Base-by-base conservation (phyloP, 192 early-diverging fungal species). In the Lobosporangium transversale region DNA sequence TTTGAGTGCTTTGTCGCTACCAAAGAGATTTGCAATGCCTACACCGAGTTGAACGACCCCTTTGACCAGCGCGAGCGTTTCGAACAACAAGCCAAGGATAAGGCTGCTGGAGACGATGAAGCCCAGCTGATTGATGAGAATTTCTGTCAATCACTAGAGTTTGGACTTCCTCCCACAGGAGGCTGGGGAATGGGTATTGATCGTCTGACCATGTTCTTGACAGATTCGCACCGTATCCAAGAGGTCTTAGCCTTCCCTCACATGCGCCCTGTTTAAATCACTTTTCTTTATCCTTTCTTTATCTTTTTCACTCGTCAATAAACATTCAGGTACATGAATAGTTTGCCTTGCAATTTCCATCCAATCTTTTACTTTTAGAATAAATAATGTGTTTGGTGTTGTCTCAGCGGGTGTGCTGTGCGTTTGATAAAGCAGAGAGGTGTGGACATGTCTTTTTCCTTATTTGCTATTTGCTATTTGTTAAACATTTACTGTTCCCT, bases 1-100 rank as follows among this genome's bases (percentile, higher is more conserved):
- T 99, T 99, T 71, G 97, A 99, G 86, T 90, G 94, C 71, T 99
- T 99, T 79, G 96, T 99, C 6, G 96, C 95, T 58, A 75, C 70
- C 63, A 99, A 98, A 91, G 97, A 99, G 79, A 88, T 99, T 53
- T 95, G 94, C 87, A 99, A 99, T 68, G 94, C 96, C 24, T 99
- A 98, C 91, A 99, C 97, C 8, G 97, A 99, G 89, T 89, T 99
- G 81, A 99, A 99, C 88, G 97, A 99, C 86, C 97, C 97, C 42
- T 97, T 96, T 79, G 97, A 97, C 69, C 97, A 99, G 85, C 92
- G 97, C 61, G 95, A 96, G 80, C 87, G 96, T 74, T 99, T 99
- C 81, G 97, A 89, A 40, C 95, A 97, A 87, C 97, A 99, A 86
- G 97, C 97, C 29, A 81, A 68, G 32, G 96, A 99, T 79, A 99